Evolutionary conservation across 2,329 filamentous ascomycete species (phyloP), one percentile per base, ranked within the genome.

Genomic region (Colletotrichum sp.): DNA sequence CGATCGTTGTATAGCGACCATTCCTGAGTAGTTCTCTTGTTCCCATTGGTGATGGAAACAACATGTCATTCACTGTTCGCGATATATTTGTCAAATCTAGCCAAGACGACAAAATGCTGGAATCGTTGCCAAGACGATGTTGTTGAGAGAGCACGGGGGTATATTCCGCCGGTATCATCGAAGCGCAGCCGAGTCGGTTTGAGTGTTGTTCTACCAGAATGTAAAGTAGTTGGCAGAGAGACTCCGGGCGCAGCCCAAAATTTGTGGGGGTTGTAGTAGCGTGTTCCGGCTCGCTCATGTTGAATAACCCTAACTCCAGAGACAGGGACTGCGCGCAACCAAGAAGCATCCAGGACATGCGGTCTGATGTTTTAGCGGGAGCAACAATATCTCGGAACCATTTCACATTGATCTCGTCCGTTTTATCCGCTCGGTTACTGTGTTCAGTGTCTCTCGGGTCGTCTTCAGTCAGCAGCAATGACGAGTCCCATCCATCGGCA

Each of bases 301-400:
- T 85, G 76, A 89, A 87, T n/a, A 91, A 83, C 3, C 89, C 86
- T 28, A 90, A 81, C 77, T 90, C 89, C 69, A 90, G 88, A 2
- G 88, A 87, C 15, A 91, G 82, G 5, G 88, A 89, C 28, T 89
- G 79, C 1, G 88, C 90, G 78, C 87, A 88, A 3, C 90, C 90
- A 55, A 92, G 85, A 24, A 91, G 79, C 87, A 91, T 91, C 90
- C 90, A 92, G 1, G 90, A 91, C 89, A 92, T 91, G 4, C 89
- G 87, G 78, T 91, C 90, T 0, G 88, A 91, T 71, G 88, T 83
- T 75, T 87, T 87, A 3, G 89, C 88, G 3, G 89, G 89, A 55
- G 90, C 86, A 55, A 90, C 88, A 44, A 91, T 89, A 77, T 90
- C 89, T 63, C 89, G 86, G 2, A 89, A 82, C 88, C 89, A 90